These are phyloP conservation scores for Asterella californica DNA, from an alignment of 225 moss, liverwort and hornwort genomes.

Conservation along the genomic window DNA sequence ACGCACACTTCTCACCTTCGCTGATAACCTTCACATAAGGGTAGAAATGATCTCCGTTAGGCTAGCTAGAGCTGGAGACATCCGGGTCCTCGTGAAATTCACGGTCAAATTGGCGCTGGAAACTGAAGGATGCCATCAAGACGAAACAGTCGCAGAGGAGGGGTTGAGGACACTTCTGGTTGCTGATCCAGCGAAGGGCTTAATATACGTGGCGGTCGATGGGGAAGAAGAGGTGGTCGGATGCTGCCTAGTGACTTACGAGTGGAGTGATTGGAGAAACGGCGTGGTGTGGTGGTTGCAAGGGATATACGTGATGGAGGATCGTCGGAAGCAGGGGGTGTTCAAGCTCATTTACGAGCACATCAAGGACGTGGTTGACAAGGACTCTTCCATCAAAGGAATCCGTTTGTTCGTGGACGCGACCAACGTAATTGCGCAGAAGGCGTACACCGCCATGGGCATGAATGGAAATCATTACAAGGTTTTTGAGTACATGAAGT, in stretches of 20 bases:
- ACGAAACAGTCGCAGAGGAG: conserved; percentile 1
- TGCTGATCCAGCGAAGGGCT: conserved; percentile 20
- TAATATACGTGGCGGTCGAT: conserved; percentile 29
- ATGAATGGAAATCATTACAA: conserved; percentile 32
- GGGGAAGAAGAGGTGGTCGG: conserved; percentile 21
- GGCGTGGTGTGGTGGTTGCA: conserved; percentile 47
- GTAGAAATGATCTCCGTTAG: conserved; percentile 7
- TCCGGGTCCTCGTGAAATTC: conserved; percentile 25
- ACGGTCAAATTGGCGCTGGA: conserved; percentile 23
- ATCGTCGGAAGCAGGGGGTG: conserved; percentile 27
- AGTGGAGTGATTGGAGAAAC: conserved; percentile 42
- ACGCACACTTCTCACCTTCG: background rate
- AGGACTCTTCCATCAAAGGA: conserved; percentile 30
- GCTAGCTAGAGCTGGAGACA: conserved; percentile 10
- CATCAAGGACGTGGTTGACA: conserved; percentile 21
- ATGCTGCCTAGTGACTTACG: conserved; percentile 30
- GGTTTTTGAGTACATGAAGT: conserved; percentile 34
- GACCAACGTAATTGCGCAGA: conserved; percentile 18
- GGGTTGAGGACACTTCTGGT: conserved; percentile 27
- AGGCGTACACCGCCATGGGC: conserved; percentile 32
- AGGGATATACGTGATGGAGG: conserved; percentile 30
- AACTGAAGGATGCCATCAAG: conserved; percentile 22
- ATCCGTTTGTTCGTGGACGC: conserved; percentile 24
- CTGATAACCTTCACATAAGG: background rate
- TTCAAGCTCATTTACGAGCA: conserved; percentile 31